Conservation (phyloP, 1,284 basidiomycete species). For the Puccinia horiana region DNA sequence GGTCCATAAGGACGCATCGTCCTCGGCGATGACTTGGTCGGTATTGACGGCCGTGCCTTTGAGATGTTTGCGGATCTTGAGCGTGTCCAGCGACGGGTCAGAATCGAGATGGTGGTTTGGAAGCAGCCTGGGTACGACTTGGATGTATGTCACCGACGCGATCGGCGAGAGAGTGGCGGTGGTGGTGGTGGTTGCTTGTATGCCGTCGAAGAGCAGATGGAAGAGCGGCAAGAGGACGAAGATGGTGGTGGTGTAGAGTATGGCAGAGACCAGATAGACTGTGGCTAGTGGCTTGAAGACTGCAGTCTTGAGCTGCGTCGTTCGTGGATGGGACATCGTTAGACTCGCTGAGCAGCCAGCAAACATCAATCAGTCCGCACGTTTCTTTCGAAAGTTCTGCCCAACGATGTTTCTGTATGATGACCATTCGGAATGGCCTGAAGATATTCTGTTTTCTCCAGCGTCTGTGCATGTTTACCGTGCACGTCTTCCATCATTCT, state of each 20-base stretch:
- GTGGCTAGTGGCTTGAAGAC: conserved; percentile 44
- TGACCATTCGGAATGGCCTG: too few relatives aligned
- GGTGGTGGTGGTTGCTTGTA: neutral
- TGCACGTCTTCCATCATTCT: too few relatives aligned
- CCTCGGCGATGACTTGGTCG: conserved; percentile 44
- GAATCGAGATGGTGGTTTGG: conserved; percentile 7
- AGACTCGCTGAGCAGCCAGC: neutral
- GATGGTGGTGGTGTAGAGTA: conserved; percentile 26
- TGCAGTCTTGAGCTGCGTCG: too few relatives aligned
- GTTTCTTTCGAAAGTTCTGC: too few relatives aligned
- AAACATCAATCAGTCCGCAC: too few relatives aligned
- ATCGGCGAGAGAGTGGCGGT: neutral
- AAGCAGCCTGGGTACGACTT: conserved; percentile 31
- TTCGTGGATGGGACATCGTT: neutral
- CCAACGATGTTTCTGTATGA: too few relatives aligned
- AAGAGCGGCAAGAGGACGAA: conserved; percentile 18
- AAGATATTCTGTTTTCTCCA: too few relatives aligned
- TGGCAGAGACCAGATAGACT: conserved; percentile 36
- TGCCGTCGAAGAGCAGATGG: neutral
- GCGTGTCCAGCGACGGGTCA: neutral
- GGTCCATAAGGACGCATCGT: conserved; percentile 39
- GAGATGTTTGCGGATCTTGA: conserved; percentile 39
- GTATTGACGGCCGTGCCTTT: conserved; percentile 43
- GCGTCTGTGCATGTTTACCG: too few relatives aligned
- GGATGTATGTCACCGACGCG: conserved; percentile 1